Evolutionary conservation across 2,329 filamentous ascomycete species (phyloP).

Genomic region (Aspergillus felis): DNA sequence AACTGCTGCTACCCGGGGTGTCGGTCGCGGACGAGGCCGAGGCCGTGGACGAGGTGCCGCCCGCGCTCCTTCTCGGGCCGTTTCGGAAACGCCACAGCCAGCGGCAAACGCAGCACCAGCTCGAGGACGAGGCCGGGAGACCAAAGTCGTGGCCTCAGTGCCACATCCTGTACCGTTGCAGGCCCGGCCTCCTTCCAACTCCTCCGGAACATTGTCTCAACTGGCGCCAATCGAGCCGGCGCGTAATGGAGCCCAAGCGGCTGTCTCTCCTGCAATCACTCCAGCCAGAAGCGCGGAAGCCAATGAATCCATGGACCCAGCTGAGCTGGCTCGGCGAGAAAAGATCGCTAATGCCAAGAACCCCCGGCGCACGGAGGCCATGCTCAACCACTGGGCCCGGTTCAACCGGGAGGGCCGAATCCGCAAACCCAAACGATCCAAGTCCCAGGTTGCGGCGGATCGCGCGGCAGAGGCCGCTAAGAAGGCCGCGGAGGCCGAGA

Average conservation of each 20-base stretch:
- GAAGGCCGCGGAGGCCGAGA: conserved; percentile 24
- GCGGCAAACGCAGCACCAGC: conserved; percentile 3
- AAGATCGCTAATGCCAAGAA: conserved; percentile 44
- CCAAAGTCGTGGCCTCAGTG: conserved; percentile 8
- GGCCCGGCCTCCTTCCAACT: conserved; percentile 4
- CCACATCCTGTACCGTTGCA: conserved; percentile 8
- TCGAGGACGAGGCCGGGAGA: conserved; percentile 13
- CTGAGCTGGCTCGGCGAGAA: conserved; percentile 31
- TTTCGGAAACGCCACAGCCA: conserved; percentile 14
- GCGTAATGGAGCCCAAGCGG: conserved; percentile 7
- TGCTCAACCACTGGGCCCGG: conserved; percentile 44
- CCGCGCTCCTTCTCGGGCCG: conserved; percentile 19
- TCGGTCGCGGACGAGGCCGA: conserved; percentile 27
- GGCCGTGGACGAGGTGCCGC: conserved; percentile 27
- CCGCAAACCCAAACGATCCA: conserved; percentile 42
- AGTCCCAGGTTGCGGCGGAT: conserved; percentile 43
- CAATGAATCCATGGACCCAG: conserved; percentile 22
- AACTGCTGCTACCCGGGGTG: conserved; percentile 5
- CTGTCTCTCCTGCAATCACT: conserved; percentile 9
- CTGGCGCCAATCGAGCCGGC: conserved; percentile 19
- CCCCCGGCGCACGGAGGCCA: conserved; percentile 42
- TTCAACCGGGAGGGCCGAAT: conserved; percentile 43
- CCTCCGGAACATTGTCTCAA: conserved; percentile 10
- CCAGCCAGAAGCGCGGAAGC: conserved; percentile 15
- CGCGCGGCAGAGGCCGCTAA: conserved; percentile 26